Percentiles rank a stretch among this genome's conserved stretches.
Evolutionary conservation across 768 basidiomycete species (phyloP).

Genomic region (Amanita muscaria): DNA sequence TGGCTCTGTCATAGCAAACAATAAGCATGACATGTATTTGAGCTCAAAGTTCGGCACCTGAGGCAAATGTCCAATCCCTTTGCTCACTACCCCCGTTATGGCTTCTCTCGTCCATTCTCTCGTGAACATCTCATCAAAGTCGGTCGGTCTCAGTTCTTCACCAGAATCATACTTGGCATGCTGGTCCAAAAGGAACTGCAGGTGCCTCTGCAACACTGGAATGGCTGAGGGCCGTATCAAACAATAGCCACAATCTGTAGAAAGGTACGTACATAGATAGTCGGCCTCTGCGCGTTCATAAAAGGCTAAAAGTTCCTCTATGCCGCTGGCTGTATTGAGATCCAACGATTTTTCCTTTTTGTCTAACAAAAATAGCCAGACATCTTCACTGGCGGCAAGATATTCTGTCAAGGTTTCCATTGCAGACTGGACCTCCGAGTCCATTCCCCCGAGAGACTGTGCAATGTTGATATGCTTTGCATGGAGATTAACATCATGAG

Average conservation of each 20-base stretch:
- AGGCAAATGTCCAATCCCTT: slow-evolving; percentile 54
- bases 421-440: slow-evolving; percentile 50
- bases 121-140: slow-evolving; percentile 51
- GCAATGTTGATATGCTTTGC: slow-evolving; percentile 58
- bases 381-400: slow-evolving; percentile 56
- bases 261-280: slow-evolving; percentile 60
- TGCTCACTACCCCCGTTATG: slow-evolving; percentile 43
- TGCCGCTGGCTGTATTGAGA: slow-evolving; percentile 41
- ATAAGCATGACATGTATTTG: background rate
- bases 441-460: slow-evolving; percentile 43
- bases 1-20: slow-evolving; percentile 40
- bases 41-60: slow-evolving; percentile 32
- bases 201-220: slow-evolving; percentile 58
- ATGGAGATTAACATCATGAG: slow-evolving; percentile 59
- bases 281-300: slow-evolving; percentile 65
- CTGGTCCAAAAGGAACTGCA: slow-evolving; percentile 46
- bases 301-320: slow-evolving; percentile 47
- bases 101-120: slow-evolving; percentile 51
- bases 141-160: slow-evolving; percentile 37
- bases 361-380: slow-evolving; percentile 67
- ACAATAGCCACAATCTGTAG: background rate
- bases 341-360: slow-evolving; percentile 42
- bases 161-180: slow-evolving; percentile 29
- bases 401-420: slow-evolving; percentile 58
- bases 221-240: slow-evolving; percentile 43